These are phyloP conservation scores for Hansenula sp. DNA, from an alignment of 1,139 yeast species.

Conservation along the genomic window DNA sequence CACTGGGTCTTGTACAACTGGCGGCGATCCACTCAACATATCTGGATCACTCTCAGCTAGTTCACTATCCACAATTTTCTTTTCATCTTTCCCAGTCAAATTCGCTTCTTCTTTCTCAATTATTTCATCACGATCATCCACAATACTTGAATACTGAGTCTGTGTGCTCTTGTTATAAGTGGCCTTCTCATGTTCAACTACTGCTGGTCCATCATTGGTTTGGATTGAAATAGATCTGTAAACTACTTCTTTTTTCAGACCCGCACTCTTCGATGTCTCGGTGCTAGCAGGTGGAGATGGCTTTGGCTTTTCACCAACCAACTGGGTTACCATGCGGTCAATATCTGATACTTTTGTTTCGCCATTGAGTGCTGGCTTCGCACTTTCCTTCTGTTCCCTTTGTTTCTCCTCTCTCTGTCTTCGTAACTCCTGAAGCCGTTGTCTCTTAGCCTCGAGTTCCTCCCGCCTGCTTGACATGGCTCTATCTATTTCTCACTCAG, in stretches of 20 bases:
- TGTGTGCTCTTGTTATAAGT: slow-evolving; percentile 19
- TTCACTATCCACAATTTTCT: background rate
- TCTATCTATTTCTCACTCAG: background rate
- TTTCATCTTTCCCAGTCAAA: background rate
- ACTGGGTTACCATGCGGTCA: background rate
- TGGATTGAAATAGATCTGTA: slow-evolving; percentile 14
- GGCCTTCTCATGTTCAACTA: slow-evolving; percentile 3
- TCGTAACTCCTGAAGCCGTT: slow-evolving; percentile 23
- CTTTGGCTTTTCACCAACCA: slow-evolving; percentile 2
- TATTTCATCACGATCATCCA: background rate
- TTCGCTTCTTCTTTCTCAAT: slow-evolving; percentile 3
- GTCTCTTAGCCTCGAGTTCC: slow-evolving; percentile 26
- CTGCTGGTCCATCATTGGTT: slow-evolving; percentile 7
- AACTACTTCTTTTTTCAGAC: background rate
- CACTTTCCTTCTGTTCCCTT: slow-evolving; percentile 4
- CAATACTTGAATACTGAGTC: slow-evolving; percentile 5
- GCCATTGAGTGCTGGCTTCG: slow-evolving; percentile 1
- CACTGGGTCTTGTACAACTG: background rate
- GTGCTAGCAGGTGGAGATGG: background rate
- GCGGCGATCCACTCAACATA: too few species aligned
- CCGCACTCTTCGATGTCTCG: background rate
- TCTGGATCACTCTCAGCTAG: background rate
- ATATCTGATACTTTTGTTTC: background rate
- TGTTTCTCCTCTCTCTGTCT: slow-evolving; percentile 24
- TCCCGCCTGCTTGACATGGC: slow-evolving; percentile 17